A percentile compares a stretch with the other conserved stretches of the same genome.
Conservation (phyloP, 805 yeast genomes). For the Metschnikowia hibisci region DNA sequence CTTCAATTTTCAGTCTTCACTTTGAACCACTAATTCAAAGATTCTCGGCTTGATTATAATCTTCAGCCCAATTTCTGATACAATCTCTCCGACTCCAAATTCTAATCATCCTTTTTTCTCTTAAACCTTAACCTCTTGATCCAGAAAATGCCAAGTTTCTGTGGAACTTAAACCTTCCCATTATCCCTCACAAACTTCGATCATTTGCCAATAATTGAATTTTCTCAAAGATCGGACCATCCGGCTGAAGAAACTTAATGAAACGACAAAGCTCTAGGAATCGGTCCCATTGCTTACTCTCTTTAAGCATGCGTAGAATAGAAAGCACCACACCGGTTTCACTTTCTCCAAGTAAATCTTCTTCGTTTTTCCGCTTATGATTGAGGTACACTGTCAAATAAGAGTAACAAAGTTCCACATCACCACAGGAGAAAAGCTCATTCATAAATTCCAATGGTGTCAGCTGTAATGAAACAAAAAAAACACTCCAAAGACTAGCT, state of each 20-base stretch:
- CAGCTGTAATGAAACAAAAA: conserved; percentile 38
- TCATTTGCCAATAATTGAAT: conserved; percentile 4
- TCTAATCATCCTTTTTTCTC: too few relatives aligned
- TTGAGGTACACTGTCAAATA: conserved; percentile 50
- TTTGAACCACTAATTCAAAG: too few relatives aligned
- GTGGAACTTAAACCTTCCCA: too few relatives aligned
- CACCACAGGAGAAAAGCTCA: conserved; percentile 34
- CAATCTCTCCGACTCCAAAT: too few relatives aligned
- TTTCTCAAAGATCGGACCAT: conserved; percentile 27
- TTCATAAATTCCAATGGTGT: conserved; percentile 46
- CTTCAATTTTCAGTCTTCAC: too few relatives aligned
- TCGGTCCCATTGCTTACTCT: conserved; percentile 45
- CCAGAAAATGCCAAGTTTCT: too few relatives aligned
- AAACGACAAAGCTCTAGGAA: conserved; percentile 54
- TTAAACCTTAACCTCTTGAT: too few relatives aligned
- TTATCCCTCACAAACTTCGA: neutral
- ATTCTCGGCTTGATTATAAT: too few relatives aligned
- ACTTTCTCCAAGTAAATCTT: conserved; percentile 13
- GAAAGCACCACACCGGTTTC: conserved; percentile 42
- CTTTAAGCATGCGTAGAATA: conserved; percentile 41
- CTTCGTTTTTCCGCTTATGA: conserved; percentile 36
- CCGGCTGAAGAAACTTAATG: conserved; percentile 47
- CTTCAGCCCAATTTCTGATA: too few relatives aligned
- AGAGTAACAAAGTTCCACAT: conserved; percentile 49
- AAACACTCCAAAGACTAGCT: conserved; percentile 49